phyloP scores from a whole-genome alignment of 192 early-diverging fungal species.

The Podila horticola region DNA sequence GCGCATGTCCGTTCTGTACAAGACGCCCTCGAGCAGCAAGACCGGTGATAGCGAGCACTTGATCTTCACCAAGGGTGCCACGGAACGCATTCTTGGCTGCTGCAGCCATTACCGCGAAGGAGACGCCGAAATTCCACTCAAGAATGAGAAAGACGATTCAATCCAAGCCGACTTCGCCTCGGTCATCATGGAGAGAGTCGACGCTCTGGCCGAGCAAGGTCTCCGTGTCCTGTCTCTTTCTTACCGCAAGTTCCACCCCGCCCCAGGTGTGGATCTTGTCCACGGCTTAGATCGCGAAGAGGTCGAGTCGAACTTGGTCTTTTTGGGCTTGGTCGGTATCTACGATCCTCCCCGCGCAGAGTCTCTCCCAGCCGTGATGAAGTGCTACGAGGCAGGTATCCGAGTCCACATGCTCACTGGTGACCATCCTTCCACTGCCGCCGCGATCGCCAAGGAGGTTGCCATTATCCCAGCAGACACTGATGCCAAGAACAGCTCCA shows the following conservation, averaged over 20 bases:
- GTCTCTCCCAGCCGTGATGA: slow-evolving; percentile 70
- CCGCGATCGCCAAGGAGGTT: slow-evolving; percentile 91
- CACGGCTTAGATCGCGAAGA: slow-evolving; percentile 72
- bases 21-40: slow-evolving; percentile 18
- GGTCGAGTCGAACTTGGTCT: slow-evolving; percentile 77
- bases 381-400: slow-evolving; percentile 93
- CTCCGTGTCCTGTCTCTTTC: slow-evolving; percentile 87
- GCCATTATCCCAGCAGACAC: slow-evolving; percentile 71
- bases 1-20: slow-evolving; percentile 89
- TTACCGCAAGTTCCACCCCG: slow-evolving; percentile 55
- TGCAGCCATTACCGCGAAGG: slow-evolving; percentile 67
- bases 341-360: slow-evolving; percentile 91
- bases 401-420: slow-evolving; percentile 95
- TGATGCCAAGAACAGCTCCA: slow-evolving; percentile 49
- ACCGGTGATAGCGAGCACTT: slow-evolving; percentile 51
- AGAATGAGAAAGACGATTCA: slow-evolving; percentile 51
- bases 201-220: slow-evolving; percentile 32
- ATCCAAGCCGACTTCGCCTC: slow-evolving; percentile 71
- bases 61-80: slow-evolving; percentile 90
- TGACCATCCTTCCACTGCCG: slow-evolving; percentile 91
- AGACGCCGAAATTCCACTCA: slow-evolving; percentile 27
- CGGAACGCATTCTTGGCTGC: slow-evolving; percentile 85
- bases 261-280: slow-evolving; percentile 44
- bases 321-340: slow-evolving; percentile 91
- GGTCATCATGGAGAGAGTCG: slow-evolving; percentile 77